Base-by-base conservation (phyloP, 225 moss, liverwort and hornwort genomes). In the Straminergon stramineum region DNA sequence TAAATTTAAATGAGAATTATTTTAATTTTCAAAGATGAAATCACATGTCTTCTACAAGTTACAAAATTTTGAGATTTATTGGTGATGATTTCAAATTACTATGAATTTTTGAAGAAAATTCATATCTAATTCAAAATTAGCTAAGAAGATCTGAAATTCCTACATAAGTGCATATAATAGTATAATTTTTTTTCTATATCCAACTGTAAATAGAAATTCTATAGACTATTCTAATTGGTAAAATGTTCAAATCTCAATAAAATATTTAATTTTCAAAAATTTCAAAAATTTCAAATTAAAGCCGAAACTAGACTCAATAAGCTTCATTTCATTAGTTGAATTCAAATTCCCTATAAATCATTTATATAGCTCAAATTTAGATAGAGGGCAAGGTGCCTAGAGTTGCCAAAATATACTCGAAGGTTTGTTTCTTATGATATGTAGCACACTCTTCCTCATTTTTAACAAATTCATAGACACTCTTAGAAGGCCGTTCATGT, bases 401-500 rank as follows among this genome's bases (percentile, higher is more conserved):
- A 45, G 9, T 17, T 17, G 6, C 6, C 17, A 74, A 45, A 74
- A 45, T 17, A 16, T 3, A 28, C 28, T 27, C 10, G 13, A 39
- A 2, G 7, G 1, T 39, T 69, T 13, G 12, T 13, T 23, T 39
- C 13, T 70, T 8, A 13, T 15, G 23, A 39, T 39, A 0, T 1
- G 1, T 70, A 26, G 10, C 3, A 28, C 3, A 17, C 6, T 10
- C 17, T 27, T 45, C 9, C 0, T 73, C 3, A 13, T 41, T 23
- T 23, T 13, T 7, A 39, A 8, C 39, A 70, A 70, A 70, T 17
- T 28, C 5, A 43, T 73, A 5, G 30, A 45, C 0, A 10, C 6
- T 28, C 6, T 30, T 1, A 45, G 17, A 2, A 28, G 0, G 10
- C 3, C 1, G 0, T 28, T 74, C 3, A 28, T 43, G 27, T 43